These are phyloP conservation scores for Entonaema liquescens DNA, from an alignment of 495 filamentous ascomycete genomes.

Conservation along the genomic window DNA sequence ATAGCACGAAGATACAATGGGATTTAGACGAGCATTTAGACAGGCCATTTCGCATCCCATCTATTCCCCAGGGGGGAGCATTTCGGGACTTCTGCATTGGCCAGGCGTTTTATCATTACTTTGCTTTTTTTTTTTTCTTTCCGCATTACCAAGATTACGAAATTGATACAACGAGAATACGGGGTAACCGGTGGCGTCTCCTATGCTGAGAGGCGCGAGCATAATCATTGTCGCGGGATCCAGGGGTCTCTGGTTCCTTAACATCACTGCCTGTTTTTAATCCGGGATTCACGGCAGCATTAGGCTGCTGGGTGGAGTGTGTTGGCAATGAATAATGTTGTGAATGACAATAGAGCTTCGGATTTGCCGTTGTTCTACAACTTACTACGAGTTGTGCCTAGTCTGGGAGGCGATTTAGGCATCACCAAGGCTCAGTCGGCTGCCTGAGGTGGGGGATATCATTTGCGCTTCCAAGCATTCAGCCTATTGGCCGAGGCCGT, in stretches of 20 bases:
- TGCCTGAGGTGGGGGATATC: background rate
- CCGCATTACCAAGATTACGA: background rate
- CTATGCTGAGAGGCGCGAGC: background rate
- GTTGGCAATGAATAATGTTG: no score
- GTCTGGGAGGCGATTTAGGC: background rate
- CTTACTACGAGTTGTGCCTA: no score
- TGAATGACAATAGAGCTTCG: no score
- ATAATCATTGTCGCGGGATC: background rate
- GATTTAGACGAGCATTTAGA: conserved; percentile 34
- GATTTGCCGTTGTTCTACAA: no score
- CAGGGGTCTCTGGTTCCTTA: no score
- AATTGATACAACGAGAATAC: background rate
- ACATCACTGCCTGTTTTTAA: no score
- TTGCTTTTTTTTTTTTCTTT: conserved; percentile 11
- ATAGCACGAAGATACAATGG: conserved; percentile 15
- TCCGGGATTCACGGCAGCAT: no score
- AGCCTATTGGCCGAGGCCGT: background rate
- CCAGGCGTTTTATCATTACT: conserved; percentile 33
- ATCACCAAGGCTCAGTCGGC: background rate
- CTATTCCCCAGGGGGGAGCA: conserved; percentile 9
- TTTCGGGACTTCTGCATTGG: conserved; percentile 25
- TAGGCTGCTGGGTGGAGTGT: no score
- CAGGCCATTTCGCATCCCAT: background rate
- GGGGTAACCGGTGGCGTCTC: background rate
- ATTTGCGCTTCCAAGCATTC: background rate